These are phyloP conservation scores for Capniomyces stellatus DNA, from an alignment of 371 early-diverging fungal genomes.

Conservation along the genomic window DNA sequence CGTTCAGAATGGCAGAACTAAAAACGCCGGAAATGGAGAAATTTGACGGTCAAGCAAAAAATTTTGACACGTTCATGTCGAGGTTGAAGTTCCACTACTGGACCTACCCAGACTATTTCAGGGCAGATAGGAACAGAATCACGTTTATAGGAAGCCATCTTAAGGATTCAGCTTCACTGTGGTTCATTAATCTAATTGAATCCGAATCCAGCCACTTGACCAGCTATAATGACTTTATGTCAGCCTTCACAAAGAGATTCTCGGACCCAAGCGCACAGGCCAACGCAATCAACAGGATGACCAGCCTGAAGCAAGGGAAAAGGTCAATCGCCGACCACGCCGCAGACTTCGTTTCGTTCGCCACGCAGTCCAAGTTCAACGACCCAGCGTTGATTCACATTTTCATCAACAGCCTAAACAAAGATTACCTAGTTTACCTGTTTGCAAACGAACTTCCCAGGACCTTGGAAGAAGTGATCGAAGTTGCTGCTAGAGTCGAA, in stretches of 20 bases:
- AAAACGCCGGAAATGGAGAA: background rate
- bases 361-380: background rate
- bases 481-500: conserved; percentile 1
- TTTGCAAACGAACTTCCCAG: background rate
- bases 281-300: background rate
- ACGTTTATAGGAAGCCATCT: background rate
- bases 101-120: background rate
- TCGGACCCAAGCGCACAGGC: background rate
- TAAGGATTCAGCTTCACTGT: background rate
- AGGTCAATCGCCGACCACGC: conserved; percentile 1
- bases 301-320: background rate
- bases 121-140: background rate
- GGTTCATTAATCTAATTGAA: conserved; percentile 1
- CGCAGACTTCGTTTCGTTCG: background rate
- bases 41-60: background rate
- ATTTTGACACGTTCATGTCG: background rate
- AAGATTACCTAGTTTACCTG: background rate
- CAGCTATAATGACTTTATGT: background rate
- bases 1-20: background rate
- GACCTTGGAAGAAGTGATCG: background rate
- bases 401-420: conserved; percentile 2
- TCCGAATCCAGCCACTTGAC: background rate
- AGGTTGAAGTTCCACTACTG: conserved; percentile 1
- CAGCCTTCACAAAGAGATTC: conserved; percentile 1
- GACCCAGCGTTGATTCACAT: background rate